These are phyloP conservation scores for Ganoderma meredithae DNA, from an alignment of 1,284 basidiomycete species.

Conservation along the genomic window DNA sequence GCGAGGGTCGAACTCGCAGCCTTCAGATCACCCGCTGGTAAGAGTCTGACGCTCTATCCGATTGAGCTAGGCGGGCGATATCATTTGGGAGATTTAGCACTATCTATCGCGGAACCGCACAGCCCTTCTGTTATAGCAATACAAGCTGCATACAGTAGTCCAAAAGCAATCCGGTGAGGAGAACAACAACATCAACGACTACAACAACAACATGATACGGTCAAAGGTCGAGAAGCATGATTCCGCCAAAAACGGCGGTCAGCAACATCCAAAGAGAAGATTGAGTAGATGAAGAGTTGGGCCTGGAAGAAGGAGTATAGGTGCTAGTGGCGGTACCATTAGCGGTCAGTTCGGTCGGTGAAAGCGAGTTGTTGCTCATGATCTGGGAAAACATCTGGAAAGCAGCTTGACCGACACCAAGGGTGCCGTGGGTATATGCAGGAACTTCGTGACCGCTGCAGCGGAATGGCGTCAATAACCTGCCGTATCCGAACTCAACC, in stretches of 20 bases:
- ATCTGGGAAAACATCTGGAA: conserved; percentile 40
- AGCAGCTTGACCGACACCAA: conserved; percentile 35
- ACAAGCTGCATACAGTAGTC: background rate
- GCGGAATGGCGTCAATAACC: background rate
- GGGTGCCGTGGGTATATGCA: conserved; percentile 35
- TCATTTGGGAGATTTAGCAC: too few species aligned
- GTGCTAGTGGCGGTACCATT: conserved; percentile 12
- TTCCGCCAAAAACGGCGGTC: conserved; percentile 9
- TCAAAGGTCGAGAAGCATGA: conserved; percentile 15
- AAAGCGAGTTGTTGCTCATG: conserved; percentile 36
- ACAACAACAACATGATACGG: background rate
- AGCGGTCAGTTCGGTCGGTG: conserved; percentile 22
- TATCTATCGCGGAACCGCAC: too few species aligned
- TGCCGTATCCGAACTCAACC: background rate
- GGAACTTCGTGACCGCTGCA: conserved; percentile 38
- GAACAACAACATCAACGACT: background rate
- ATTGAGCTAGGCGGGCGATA: conserved; percentile 82
- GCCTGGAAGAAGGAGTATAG: conserved; percentile 13
- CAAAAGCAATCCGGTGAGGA: background rate
- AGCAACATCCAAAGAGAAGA: conserved; percentile 22
- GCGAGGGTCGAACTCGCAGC: conserved; percentile 93
- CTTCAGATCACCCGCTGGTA: conserved; percentile 64
- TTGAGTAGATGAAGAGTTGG: conserved; percentile 22
- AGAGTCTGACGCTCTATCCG: conserved; percentile 88
- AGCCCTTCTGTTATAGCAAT: too few species aligned